phyloP scores from a whole-genome alignment of 306 rosid species.

The Gillenia trifoliata region DNA sequence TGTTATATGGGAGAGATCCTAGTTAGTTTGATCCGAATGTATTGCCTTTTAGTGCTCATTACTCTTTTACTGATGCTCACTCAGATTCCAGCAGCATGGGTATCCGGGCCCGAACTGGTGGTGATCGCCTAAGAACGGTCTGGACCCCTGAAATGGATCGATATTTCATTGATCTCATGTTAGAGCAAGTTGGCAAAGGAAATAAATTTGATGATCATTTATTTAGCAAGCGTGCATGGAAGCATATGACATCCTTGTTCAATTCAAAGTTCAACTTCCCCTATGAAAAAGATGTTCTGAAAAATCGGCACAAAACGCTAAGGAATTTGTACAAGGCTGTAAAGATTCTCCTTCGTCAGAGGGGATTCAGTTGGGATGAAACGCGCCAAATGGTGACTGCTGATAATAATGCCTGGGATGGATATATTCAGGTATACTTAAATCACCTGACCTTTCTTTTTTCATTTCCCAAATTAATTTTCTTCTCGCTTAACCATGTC shows the following conservation, averaged over 20 bases:
- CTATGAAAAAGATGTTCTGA: conserved; percentile 71
- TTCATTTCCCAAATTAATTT: neutral
- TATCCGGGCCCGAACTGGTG: conserved; percentile 29
- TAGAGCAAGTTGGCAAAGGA: conserved; percentile 52
- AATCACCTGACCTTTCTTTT: neutral
- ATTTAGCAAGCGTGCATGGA: conserved; percentile 72
- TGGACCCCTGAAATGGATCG: conserved; percentile 85
- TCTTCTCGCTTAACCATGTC: neutral
- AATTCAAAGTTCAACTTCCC: conserved; percentile 60
- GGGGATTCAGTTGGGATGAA: conserved; percentile 71
- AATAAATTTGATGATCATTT: conserved; percentile 56
- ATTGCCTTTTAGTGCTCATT: neutral
- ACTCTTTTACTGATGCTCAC: neutral
- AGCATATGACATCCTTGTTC: conserved; percentile 54
- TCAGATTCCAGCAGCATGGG: conserved; percentile 35
- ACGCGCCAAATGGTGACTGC: conserved; percentile 63
- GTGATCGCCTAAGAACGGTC: conserved; percentile 59
- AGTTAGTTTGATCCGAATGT: no score
- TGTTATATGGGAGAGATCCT: no score
- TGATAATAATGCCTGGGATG: conserved; percentile 66
- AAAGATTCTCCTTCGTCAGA: conserved; percentile 45
- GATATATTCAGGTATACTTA: conserved; percentile 49
- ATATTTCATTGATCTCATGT: conserved; percentile 64
- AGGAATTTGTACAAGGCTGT: conserved; percentile 58
- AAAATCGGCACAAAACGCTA: conserved; percentile 65